phyloP scores from a whole-genome alignment of 306 rosid genomes.

The Casuarina cunninghamiana region DNA sequence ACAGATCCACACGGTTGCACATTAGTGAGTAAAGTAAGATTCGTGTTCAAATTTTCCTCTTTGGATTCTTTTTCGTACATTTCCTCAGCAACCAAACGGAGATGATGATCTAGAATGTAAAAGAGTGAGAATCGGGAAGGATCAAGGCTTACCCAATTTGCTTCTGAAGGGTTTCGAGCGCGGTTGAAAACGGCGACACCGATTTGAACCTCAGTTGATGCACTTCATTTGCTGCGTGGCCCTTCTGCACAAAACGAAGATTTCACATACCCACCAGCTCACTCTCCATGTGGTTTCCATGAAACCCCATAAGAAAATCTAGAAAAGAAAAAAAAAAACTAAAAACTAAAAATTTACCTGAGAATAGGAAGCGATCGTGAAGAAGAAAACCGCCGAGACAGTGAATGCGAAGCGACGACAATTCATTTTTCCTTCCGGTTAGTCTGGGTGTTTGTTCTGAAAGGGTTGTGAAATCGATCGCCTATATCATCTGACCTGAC shows the following conservation, averaged over 20 bases:
- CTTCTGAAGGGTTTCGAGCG: slow-evolving; percentile 60
- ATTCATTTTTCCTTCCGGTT: neutral
- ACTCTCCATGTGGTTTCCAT: neutral
- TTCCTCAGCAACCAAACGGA: neutral
- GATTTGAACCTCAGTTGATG: slow-evolving; percentile 8
- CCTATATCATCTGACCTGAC: too few relatives aligned
- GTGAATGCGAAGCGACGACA: slow-evolving; percentile 15
- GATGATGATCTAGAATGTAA: neutral
- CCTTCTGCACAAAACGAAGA: slow-evolving; percentile 37
- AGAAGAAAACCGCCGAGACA: slow-evolving; percentile 31
- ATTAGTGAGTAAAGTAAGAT: neutral
- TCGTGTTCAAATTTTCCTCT: neutral
- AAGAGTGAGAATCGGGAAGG: neutral
- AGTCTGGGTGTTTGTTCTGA: neutral
- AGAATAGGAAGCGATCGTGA: slow-evolving; percentile 26
- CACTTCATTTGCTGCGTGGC: slow-evolving; percentile 12
- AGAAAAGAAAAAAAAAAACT: neutral
- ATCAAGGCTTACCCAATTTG: slow-evolving; percentile 39
- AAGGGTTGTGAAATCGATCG: neutral
- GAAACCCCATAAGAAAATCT: neutral
- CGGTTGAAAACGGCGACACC: slow-evolving; percentile 48
- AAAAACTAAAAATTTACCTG: slow-evolving; percentile 28
- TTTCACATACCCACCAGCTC: neutral
- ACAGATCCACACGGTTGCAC: neutral
- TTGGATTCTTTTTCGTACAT: neutral